Evolutionary conservation across 805 yeast species (phyloP), one percentile per base, ranked within the genome.

Genomic region (Debaryomyces maramus): DNA sequence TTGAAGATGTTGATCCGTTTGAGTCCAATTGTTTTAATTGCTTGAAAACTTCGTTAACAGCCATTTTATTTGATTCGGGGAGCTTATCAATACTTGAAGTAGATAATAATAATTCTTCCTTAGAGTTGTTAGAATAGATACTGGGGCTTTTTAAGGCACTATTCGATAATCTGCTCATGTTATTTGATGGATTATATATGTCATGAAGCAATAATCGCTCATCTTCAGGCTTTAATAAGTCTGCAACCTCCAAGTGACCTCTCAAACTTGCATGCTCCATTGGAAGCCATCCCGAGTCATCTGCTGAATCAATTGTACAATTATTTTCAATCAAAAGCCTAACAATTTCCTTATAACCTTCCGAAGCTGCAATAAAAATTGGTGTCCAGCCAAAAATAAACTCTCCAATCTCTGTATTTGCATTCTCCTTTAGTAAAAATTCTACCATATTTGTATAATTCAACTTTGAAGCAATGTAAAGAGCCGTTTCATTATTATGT

Each of bases 231-330:
- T 72, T 72, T 40, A 91, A 65, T 53, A 78, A 51, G 38, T 78
- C 78, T 1, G 93, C 83, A 26, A 88, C 77, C 2, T 68, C 73
- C 42, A 90, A 65, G 58, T 89, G 95, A 4, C 98, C 98, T 51
- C 97, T 75, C 33, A 91, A 68, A 35, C 88, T 83, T 0, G 97
- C 97, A 61, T 91, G 98, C 55, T 91, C 98, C 81, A 88, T 81
- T n/a, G 98, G 96, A 14, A 88, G 80, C 98, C 98, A 91, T 0
- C 97, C 97, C 38, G 93, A 83, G 33, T 80, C 83, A 64, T 91
- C 98, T 13, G 76, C 72, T 19, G 70, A 62, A 32, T 77, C 74
- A 42, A 66, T 77, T 6, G 70, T 65, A 4, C 88, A 85, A 15
- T 79, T 80, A 31, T 71, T 55, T 0, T 65, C 62, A 20, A 83